These are phyloP conservation scores for Penicillium brasilianum DNA, from an alignment of 2,329 filamentous ascomycete species.

Conservation along the genomic window DNA sequence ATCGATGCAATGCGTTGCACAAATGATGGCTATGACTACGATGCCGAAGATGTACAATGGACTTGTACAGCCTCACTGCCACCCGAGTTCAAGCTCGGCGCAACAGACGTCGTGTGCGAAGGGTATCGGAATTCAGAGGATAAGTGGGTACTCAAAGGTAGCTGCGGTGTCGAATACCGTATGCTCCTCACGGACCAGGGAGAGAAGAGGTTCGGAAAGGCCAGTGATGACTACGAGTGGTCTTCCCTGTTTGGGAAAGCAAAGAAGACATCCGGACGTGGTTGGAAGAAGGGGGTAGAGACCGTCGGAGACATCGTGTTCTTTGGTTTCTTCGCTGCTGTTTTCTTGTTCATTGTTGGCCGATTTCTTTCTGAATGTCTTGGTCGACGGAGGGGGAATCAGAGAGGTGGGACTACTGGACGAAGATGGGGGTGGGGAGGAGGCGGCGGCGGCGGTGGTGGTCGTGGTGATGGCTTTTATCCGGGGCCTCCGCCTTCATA, in stretches of 20 bases:
- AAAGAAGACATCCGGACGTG: slow-evolving; percentile 11
- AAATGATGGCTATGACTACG: slow-evolving; percentile 82
- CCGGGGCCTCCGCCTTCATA: slow-evolving; percentile 50
- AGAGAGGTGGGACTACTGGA: slow-evolving; percentile 24
- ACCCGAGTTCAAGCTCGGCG: slow-evolving; percentile 73
- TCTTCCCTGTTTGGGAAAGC: slow-evolving; percentile 18
- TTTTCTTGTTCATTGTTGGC: slow-evolving; percentile 37
- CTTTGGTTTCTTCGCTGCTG: slow-evolving; percentile 38
- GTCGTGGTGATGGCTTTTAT: slow-evolving; percentile 39
- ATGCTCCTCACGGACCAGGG: slow-evolving; percentile 78
- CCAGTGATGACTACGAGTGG: slow-evolving; percentile 45
- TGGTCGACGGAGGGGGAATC: slow-evolving; percentile 28
- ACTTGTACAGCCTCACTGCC: slow-evolving; percentile 74
- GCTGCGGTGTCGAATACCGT: slow-evolving; percentile 89
- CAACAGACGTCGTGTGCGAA: slow-evolving; percentile 90
- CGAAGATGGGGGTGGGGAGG: slow-evolving; percentile 37
- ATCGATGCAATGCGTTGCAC: slow-evolving; percentile 87
- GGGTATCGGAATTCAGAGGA: slow-evolving; percentile 80
- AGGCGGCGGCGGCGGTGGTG: slow-evolving; percentile 42
- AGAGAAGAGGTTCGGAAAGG: slow-evolving; percentile 69
- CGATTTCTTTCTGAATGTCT: slow-evolving; percentile 34
- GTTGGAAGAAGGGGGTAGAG: slow-evolving; percentile 10
- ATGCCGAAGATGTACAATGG: slow-evolving; percentile 84
- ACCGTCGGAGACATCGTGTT: slow-evolving; percentile 39
- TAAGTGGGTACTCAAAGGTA: slow-evolving; percentile 85